A percentile compares a stretch with the other conserved stretches of the same genome.
Conservation (phyloP, 192 early-diverging fungal genomes). For the Physocladia obscura region DNA sequence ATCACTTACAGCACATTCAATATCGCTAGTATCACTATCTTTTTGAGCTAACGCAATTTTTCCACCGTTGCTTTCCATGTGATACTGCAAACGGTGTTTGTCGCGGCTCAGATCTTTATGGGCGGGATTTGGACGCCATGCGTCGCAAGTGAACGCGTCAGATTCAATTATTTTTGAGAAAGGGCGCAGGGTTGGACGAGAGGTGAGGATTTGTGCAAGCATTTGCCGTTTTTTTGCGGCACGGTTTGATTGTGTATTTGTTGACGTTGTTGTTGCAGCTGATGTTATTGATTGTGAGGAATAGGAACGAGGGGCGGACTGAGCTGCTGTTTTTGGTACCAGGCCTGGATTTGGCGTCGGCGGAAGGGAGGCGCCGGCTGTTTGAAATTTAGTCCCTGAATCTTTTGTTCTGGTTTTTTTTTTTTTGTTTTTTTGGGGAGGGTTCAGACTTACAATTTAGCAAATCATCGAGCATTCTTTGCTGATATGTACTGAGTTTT, state of each 20-base stretch:
- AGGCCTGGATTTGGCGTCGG: constrained; percentile 21
- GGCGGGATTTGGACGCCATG: constrained; percentile 29
- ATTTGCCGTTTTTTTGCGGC: constrained; percentile 24
- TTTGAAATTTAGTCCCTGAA: background rate
- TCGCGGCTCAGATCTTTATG: constrained; percentile 10
- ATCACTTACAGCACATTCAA: background rate
- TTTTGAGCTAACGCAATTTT: background rate
- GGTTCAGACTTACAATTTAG: constrained; percentile 14
- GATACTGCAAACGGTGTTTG: background rate
- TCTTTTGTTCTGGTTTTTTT: background rate
- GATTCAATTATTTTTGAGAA: constrained; percentile 29
- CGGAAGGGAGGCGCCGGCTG: constrained; percentile 26
- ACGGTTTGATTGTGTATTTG: constrained; percentile 12
- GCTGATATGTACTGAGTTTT: constrained; percentile 46
- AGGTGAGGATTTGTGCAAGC: background rate
- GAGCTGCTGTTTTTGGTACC: constrained; percentile 14
- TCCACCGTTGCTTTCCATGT: constrained; percentile 8
- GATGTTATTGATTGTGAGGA: background rate
- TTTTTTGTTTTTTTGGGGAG: too few species aligned
- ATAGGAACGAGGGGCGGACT: too few species aligned
- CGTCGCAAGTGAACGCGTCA: constrained; percentile 42
- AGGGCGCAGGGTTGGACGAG: constrained; percentile 22
- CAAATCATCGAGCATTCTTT: constrained; percentile 38
- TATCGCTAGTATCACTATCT: constrained; percentile 1
- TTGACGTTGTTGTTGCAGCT: background rate